phyloP scores from a whole-genome alignment of 2,329 filamentous ascomycete species.

The Colletotrichum graminicola region DNA sequence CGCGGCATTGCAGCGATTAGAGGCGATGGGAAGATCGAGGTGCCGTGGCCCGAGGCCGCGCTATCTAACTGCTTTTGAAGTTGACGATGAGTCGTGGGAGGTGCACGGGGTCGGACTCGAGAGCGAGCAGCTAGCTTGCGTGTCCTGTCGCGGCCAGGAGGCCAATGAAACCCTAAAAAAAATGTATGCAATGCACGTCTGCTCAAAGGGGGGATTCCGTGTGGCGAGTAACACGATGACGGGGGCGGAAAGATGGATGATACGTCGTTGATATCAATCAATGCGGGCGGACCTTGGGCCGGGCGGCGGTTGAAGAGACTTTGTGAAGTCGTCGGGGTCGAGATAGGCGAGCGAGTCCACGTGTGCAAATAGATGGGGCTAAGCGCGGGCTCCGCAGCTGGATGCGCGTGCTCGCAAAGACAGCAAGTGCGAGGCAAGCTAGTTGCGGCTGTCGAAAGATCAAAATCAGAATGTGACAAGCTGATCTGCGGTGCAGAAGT shows the following conservation, averaged over 20 bases:
- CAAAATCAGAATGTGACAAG: conserved; percentile 1
- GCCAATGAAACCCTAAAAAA: neutral
- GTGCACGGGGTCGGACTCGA: neutral
- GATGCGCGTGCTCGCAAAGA: neutral
- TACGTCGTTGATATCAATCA: neutral
- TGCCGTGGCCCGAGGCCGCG: conserved; percentile 26
- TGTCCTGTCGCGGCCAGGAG: neutral
- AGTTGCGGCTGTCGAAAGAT: conserved; percentile 21
- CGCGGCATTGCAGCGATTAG: conserved; percentile 54
- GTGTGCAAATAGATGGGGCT: conserved; percentile 10
- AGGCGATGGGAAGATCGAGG: conserved; percentile 26
- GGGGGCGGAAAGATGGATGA: neutral
- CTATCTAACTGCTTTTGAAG: conserved; percentile 11
- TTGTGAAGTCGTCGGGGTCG: neutral
- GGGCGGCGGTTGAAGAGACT: conserved; percentile 10
- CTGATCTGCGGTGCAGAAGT: conserved; percentile 33
- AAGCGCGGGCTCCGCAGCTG: conserved; percentile 19
- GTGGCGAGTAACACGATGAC: neutral
- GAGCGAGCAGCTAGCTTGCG: neutral
- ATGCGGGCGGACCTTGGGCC: conserved; percentile 4
- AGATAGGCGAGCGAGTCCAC: conserved; percentile 8
- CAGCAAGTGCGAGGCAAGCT: conserved; percentile 17
- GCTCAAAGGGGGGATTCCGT: no score
- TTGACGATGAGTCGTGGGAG: neutral
- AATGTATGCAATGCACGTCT: neutral